Base-by-base conservation (phyloP, 352 stramenopile species). In the Phytophthora pinifolia region DNA sequence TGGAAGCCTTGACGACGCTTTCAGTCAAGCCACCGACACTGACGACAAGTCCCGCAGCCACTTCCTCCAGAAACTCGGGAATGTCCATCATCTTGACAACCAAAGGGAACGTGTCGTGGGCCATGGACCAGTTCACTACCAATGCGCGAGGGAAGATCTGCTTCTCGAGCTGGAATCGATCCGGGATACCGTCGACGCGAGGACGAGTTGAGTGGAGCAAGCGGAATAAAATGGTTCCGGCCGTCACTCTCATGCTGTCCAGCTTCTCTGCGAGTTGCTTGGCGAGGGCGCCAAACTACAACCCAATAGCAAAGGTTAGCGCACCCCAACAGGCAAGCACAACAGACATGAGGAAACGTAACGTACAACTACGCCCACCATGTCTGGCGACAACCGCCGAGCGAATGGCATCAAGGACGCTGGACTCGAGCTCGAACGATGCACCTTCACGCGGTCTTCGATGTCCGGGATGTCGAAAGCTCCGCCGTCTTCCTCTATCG, bases 211-310 rank as follows among this genome's bases (percentile, higher is more conserved):
- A 79, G 52, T 91, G 76, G 0, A 99, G 48, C 27, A 98, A 62
- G 30, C 86, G 76, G 46, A 90, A 84, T 0, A 99, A 64, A 46
- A 97, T 88, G 43, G 59, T 73, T 39, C 96, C 96, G 6, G 96
- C 91, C 17, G 89, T 78, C 13, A 83, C 67, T 29, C 97, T 79
- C 37, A 99, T 91, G 44, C 72, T 75, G 67, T 99, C 96, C 6
- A 99, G 81, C 60, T 99, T 99, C 66, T 99, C 97, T 29, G 81
- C 79, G 18, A 99, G 71, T 65, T 99, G 97, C 56, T 98, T 98
- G 7, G 97, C 74, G n/a, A 98, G 62, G 2, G 76, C 75, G 43
- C 74, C 76, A 17, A 88, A 94, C 82, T 76, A 85, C 43, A 46
- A 34, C 69, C n/a, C 55, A 31, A 50, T 10, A 36, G 9, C n/a